phyloP scores from a whole-genome alignment of 2,329 filamentous ascomycete species.

The Ustulina deusta region DNA sequence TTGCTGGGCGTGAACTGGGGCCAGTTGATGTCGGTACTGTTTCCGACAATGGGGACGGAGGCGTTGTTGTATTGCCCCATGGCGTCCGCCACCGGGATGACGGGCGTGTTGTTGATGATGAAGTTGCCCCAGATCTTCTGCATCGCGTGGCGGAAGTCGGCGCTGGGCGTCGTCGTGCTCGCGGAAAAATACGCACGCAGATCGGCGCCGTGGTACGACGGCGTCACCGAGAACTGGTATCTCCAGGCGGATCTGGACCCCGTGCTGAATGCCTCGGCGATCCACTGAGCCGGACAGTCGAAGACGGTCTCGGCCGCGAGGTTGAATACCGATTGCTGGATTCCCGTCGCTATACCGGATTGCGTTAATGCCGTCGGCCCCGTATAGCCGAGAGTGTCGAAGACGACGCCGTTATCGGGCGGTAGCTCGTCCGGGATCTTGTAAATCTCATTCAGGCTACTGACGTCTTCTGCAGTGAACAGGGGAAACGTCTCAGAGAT shows the following conservation, averaged over 20 bases:
- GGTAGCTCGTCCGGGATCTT: constrained; percentile 35
- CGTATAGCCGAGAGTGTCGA: constrained; percentile 53
- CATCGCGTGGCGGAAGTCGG: constrained; percentile 54
- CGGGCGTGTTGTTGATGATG: constrained; percentile 55
- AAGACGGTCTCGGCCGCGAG: constrained; percentile 64
- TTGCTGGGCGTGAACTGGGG: constrained; percentile 48
- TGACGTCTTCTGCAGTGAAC: constrained; percentile 39
- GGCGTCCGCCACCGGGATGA: constrained; percentile 51
- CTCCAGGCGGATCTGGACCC: constrained; percentile 53
- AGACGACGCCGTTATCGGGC: constrained; percentile 42
- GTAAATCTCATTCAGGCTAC: constrained; percentile 40
- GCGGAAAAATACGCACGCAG: constrained; percentile 52
- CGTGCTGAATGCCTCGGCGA: constrained; percentile 57
- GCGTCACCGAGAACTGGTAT: constrained; percentile 57
- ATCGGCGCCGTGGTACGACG: constrained; percentile 53
- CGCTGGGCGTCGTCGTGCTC: constrained; percentile 45
- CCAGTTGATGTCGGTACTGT: constrained; percentile 48
- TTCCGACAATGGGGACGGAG: constrained; percentile 46
- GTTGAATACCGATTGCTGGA: constrained; percentile 61
- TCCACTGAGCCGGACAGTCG: constrained; percentile 63
- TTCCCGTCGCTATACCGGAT: constrained; percentile 58
- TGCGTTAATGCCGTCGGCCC: constrained; percentile 60
- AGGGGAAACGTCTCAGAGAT: constrained; percentile 46
- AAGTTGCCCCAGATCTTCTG: constrained; percentile 59
- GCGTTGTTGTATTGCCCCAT: constrained; percentile 51